Percentiles rank a stretch among this genome's conserved stretches.
Evolutionary conservation across 345 rosid genomes (phyloP).

Genomic region (Boechera stricta): DNA sequence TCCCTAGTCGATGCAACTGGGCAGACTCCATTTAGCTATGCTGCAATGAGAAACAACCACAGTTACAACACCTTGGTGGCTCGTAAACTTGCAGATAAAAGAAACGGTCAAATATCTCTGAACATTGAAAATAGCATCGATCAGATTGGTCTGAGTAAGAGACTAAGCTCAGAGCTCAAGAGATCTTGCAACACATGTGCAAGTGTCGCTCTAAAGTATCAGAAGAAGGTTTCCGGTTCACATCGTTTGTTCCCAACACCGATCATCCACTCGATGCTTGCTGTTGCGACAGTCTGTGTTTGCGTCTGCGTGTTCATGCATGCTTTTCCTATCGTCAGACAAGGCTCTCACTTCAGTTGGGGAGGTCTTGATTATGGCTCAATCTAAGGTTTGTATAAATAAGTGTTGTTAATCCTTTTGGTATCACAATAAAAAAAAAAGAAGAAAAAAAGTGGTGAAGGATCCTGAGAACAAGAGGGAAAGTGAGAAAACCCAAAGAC

Average conservation of each 20-base stretch:
- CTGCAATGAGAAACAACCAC: conserved; percentile 67
- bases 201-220: conserved; percentile 55
- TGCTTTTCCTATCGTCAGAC: conserved; percentile 63
- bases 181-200: conserved; percentile 67
- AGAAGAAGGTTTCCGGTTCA: conserved; percentile 49
- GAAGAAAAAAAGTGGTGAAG: background rate
- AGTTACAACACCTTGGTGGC: conserved; percentile 72
- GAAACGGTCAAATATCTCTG: conserved; percentile 68
- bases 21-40: conserved; percentile 67
- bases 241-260: conserved; percentile 76
- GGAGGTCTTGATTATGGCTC: conserved; percentile 71
- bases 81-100: conserved; percentile 65
- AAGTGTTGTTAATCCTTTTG: too few species aligned
- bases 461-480: background rate
- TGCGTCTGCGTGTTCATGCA: conserved; percentile 85
- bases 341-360: conserved; percentile 78
- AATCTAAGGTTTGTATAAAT: conserved; percentile 39
- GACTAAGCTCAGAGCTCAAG: conserved; percentile 38
- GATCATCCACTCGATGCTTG: conserved; percentile 73
- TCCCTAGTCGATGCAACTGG: conserved; percentile 61
- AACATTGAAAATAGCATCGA: conserved; percentile 53
- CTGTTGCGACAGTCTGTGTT: conserved; percentile 87
- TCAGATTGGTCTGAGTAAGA: conserved; percentile 38
- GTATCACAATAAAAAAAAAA: background rate
- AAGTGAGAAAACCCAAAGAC: background rate